Evolutionary conservation across 1,139 yeast genomes (phyloP), one percentile per base, ranked within the genome.

Genomic region (Taphrina flavorubra): DNA sequence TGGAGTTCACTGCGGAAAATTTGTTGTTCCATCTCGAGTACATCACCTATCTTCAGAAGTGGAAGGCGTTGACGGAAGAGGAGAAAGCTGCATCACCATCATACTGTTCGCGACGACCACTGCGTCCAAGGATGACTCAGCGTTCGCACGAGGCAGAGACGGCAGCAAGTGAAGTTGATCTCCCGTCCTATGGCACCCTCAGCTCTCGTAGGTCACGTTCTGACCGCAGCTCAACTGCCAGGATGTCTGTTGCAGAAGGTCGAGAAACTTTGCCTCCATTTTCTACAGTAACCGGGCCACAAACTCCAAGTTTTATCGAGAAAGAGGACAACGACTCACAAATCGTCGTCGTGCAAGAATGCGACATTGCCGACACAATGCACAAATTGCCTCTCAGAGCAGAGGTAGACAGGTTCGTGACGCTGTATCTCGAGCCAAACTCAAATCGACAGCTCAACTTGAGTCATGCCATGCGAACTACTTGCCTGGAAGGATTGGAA

Each of bases 371-470:
- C 42, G 42, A 16, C 1, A 16, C 58, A 53, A 6, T 18, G 20
- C 7, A 6, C 13, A 11, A 20, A 6, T 20, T 49, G 53, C 58
- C 58, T 1, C 36, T 53, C 14, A 13, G 58, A 36, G 20, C 40
- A 25, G 58, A 53, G 13, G 34, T 53, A 10, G 58, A 53, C 6
- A 53, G 42, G 25, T 14, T 53, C 20, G 16, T 53, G 13, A 36
- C 42, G 1, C 25, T 37, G n/a, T 53, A 36, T 16, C 58, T 53
- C 20, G 20, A 18, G 18, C 42, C 58, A 34, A 36, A 16, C 16
- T 34, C 58, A 13, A 34, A 34, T n/a, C 58, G 34, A 13, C 42
- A 53, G 42, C 58, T 53, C 20, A 53, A 53, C 20, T 20, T 53
- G 44, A 34, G 42, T 16, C 42, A 53, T 16, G 18, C 42, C 25